Percentiles rank a stretch among this genome's conserved stretches.
Conservation (phyloP, 2,329 filamentous ascomycete species). For the Fusarium sp. region DNA sequence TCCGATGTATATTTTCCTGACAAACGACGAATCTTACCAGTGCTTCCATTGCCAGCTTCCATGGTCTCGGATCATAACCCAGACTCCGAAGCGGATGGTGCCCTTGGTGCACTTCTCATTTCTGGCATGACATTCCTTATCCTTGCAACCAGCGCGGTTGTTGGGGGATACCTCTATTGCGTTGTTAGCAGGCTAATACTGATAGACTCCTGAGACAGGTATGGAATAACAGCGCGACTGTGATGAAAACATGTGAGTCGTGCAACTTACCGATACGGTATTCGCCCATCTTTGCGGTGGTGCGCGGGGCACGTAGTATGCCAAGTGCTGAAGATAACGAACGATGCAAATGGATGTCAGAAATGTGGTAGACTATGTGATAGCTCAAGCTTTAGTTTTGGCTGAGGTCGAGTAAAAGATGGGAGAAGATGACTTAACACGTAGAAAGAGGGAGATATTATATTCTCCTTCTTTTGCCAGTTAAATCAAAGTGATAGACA, state of each 20-base stretch:
- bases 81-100: constrained; percentile 79
- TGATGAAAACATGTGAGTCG: background rate
- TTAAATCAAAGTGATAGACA: constrained; percentile 30
- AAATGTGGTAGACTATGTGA: background rate
- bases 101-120: constrained; percentile 81
- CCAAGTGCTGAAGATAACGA: constrained; percentile 22
- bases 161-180: constrained; percentile 75
- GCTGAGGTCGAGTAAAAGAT: background rate
- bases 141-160: constrained; percentile 79
- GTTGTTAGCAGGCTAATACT: constrained; percentile 23
- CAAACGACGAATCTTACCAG: constrained; percentile 69
- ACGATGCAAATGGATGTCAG: constrained; percentile 13
- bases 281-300: constrained; percentile 53
- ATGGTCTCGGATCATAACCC: constrained; percentile 71
- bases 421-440: background rate
- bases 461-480: constrained; percentile 1
- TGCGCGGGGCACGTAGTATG: constrained; percentile 1
- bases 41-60: constrained; percentile 83
- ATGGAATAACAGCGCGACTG: constrained; percentile 3
- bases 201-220: background rate
- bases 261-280: constrained; percentile 60
- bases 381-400: constrained; percentile 10
- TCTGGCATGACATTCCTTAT: constrained; percentile 85
- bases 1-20: background rate
- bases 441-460: background rate